Base-by-base conservation (phyloP, 2,329 filamentous ascomycete genomes). In the Alternaria brassicae region DNA sequence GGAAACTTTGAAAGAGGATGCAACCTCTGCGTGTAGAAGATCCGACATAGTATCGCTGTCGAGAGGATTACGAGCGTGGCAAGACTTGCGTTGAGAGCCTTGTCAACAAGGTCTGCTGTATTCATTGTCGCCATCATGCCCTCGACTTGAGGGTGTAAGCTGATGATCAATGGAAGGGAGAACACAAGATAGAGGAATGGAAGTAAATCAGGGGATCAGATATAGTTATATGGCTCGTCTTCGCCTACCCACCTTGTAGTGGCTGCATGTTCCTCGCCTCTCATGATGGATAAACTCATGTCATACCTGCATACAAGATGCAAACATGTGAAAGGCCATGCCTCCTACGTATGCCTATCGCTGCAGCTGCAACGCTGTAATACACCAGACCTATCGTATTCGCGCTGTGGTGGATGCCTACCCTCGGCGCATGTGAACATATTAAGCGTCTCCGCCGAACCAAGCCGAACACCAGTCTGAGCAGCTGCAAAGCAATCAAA, bases 1-100 rank as follows among this genome's bases (percentile, higher is more conserved):
- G 78, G 81, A 56, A 77, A 81, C 36, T 74, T 75, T 9, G 75
- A 66, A 0, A 82, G 69, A 6, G 81, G 80, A 49, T 81, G 78
- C 32, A 82, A 73, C 58, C 71, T 80, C 28, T 78, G 73, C 61
- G 70, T 72, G 63, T 81, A 78, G 41, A 80, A 50, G 23, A 71
- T 60, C 9, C 69, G 61, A n/a, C 47, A 58, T 5, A 69, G 13
- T 6, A 68, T 5, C 10, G 65, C 53, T 37, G 50, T 51, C 12
- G 58, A 42, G 21, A 65, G 9, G 13, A 58, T 19, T 9, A 30
- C 51, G 13, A 66, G 25, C 19, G 57, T 21, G 6, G 53, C 28
- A 10, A 64, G 6, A 17, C 39, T 37, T 9, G 61, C 25, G 13
- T 56, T 58, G 34, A 55, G 15, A 36, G 40, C 42, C 27, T 58